These are phyloP conservation scores for Heliamphora pulchella DNA, from an alignment of 179 eudicot genomes.

Conservation along the genomic window DNA sequence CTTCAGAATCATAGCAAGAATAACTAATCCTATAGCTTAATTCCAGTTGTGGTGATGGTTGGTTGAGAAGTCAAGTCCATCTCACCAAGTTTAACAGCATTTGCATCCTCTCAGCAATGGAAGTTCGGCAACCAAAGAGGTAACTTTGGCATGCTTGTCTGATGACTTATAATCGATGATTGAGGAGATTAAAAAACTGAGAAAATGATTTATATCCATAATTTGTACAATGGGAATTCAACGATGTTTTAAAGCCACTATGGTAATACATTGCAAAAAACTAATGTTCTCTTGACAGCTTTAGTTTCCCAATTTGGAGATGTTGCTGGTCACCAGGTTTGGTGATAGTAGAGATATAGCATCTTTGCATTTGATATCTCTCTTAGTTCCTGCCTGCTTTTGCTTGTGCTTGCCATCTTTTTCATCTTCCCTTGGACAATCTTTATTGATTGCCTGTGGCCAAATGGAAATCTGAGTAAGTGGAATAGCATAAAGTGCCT, in stretches of 20 bases:
- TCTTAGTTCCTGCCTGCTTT: conserved; percentile 21
- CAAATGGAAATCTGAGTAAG: not conserved
- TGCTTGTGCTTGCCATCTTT: conserved; percentile 27
- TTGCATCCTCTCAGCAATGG: too few species aligned
- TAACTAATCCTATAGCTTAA: too few species aligned
- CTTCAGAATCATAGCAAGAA: too few species aligned
- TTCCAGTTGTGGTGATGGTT: too few species aligned
- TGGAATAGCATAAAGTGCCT: not conserved
- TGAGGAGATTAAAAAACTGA: not conserved
- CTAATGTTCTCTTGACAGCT: not conserved
- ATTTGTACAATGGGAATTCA: conserved; percentile 7
- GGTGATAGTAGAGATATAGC: conserved; percentile 19
- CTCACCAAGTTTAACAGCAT: too few species aligned
- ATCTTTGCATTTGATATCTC: conserved; percentile 24
- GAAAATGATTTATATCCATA: not conserved
- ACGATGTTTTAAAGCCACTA: not conserved
- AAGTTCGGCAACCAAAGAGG: not conserved
- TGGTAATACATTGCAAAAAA: not conserved
- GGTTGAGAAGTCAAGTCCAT: too few species aligned
- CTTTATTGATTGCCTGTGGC: conserved; percentile 32
- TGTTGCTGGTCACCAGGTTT: conserved; percentile 15
- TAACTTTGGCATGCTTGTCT: not conserved
- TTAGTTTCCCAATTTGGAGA: conserved; percentile 13
- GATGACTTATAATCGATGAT: not conserved
- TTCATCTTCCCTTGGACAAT: conserved; percentile 23